Base-by-base conservation (phyloP, 805 yeast species). In the Zygotorulaspora sp. region DNA sequence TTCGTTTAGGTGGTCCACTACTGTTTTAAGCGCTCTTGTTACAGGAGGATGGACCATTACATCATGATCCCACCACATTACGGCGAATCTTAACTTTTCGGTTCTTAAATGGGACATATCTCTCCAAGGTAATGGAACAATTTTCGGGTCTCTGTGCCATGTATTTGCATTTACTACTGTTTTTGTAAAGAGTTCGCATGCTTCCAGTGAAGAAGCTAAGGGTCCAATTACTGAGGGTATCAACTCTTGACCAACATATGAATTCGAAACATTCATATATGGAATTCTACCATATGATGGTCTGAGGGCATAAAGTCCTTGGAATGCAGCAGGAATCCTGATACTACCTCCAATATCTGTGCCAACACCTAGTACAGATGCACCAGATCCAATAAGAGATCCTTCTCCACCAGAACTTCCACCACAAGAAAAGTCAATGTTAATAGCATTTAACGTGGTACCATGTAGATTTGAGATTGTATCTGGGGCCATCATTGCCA, bases 341-440 rank as follows among this genome's bases (percentile, higher is more conserved):
- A 77, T 72, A 7, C 77, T 70, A 3, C 81, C 81, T 26, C 80
- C 81, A 43, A 76, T 75, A 53, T 76, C 81, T 24, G 78, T 70
- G 26, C 81, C 81, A 25, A 71, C 61, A n/a, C 77, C 83, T 23
- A 76, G 43, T 1, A 75, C 66, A 17, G 78, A 71, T 3, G 72
- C 80, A 24, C 67, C 66, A 32, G 69, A 62, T 2, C 68, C 68
- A 30, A 74, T 70, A 38, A 72, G 50, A 1, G 77, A 72, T 42
- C 80, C 80, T 53, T 76, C 81, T 32, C 81, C 81, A 22, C 79
- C 78, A 4, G 78, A 71, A 2, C 78, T 72, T 18, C 81, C 81
- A 38, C 81, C 81, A 3, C 75, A 57, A 17, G 77, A 66, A 38
- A 75, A 64, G 9, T 62, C 55, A 35, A 71, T 55, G 52, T 75